Conservation (phyloP, 768 basidiomycete genomes). For the Mycena haematopus region DNA sequence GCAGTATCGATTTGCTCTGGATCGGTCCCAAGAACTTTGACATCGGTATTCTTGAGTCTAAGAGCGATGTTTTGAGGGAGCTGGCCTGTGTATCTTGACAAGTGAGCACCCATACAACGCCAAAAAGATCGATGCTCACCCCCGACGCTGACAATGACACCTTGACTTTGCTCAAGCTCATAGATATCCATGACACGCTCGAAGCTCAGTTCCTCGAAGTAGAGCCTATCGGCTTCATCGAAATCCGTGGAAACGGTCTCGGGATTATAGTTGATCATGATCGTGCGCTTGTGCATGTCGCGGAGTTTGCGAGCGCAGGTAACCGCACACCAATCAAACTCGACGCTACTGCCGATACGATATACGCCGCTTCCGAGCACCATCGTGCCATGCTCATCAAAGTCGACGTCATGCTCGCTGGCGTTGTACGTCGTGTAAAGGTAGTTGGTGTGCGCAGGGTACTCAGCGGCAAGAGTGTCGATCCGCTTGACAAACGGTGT, state of each 20-base stretch:
- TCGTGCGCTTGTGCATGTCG: conserved; percentile 90
- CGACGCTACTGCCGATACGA: conserved; percentile 97
- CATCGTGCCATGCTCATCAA: conserved; percentile 98
- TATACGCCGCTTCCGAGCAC: conserved; percentile 98
- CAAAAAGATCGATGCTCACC: conserved; percentile 55
- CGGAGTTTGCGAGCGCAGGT: conserved; percentile 94
- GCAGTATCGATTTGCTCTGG: conserved; percentile 95
- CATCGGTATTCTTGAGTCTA: conserved; percentile 86
- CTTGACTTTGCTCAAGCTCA: conserved; percentile 90
- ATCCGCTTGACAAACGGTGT: conserved; percentile 99
- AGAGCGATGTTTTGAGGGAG: conserved; percentile 98
- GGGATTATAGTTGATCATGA: conserved; percentile 99
- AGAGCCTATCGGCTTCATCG: conserved; percentile 98
- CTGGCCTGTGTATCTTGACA: conserved; percentile 64
- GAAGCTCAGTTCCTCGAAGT: conserved; percentile 98
- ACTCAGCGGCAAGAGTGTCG: conserved; percentile 98
- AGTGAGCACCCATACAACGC: conserved; percentile 14
- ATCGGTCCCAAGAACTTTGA: conserved; percentile 96
- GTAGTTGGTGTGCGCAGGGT: conserved; percentile 98
- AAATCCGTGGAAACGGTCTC: conserved; percentile 99
- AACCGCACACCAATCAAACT: conserved; percentile 99
- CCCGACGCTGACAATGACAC: conserved; percentile 96
- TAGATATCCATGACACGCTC: conserved; percentile 99
- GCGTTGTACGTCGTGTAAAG: conserved; percentile 99
- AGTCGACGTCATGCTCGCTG: conserved; percentile 92